Percentiles rank a stretch among this genome's conserved stretches.
phyloP scores from a whole-genome alignment of 1,139 yeast species.

The Meyerozyma athensensis region DNA sequence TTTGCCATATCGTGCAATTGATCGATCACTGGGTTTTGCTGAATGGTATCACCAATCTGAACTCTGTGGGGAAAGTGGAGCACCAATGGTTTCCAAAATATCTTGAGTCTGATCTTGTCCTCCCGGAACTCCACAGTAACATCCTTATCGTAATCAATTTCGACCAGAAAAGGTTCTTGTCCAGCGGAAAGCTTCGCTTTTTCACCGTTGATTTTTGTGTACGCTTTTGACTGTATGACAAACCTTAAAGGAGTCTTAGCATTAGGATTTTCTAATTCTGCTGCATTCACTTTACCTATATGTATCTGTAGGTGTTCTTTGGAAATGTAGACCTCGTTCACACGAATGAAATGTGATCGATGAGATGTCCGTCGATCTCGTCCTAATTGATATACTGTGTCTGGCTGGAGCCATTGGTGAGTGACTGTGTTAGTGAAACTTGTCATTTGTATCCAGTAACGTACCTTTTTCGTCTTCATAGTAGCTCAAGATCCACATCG shows the following conservation, averaged over 20 bases:
- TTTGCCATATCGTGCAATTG: slow-evolving; percentile 9
- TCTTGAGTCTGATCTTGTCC: slow-evolving; percentile 19
- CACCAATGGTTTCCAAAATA: slow-evolving; percentile 12
- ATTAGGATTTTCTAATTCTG: slow-evolving; percentile 9
- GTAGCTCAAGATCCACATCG: slow-evolving; percentile 14
- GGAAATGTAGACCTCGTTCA: slow-evolving; percentile 25
- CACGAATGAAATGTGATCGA: slow-evolving; percentile 18
- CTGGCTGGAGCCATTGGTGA: slow-evolving; percentile 13
- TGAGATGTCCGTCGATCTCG: slow-evolving; percentile 18
- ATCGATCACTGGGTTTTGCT: slow-evolving; percentile 4
- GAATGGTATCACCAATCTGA: slow-evolving; percentile 4
- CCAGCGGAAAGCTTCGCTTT: slow-evolving; percentile 20
- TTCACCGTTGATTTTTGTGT: slow-evolving; percentile 26
- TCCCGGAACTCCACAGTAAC: slow-evolving; percentile 9
- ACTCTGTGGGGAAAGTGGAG: slow-evolving; percentile 12
- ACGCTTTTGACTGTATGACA: slow-evolving; percentile 27
- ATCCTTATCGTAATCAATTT: slow-evolving; percentile 12
- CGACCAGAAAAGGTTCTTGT: slow-evolving; percentile 14
- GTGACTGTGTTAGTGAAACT: slow-evolving; percentile 6
- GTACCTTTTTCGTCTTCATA: slow-evolving; percentile 1
- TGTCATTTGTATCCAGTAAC: background rate
- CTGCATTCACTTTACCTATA: slow-evolving; percentile 11
- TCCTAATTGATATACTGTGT: slow-evolving; percentile 24
- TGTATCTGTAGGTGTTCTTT: slow-evolving; percentile 25
- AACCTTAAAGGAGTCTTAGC: slow-evolving; percentile 19